Conservation (phyloP, 169 alveolate species). For the Plasmodium gaboni region DNA sequence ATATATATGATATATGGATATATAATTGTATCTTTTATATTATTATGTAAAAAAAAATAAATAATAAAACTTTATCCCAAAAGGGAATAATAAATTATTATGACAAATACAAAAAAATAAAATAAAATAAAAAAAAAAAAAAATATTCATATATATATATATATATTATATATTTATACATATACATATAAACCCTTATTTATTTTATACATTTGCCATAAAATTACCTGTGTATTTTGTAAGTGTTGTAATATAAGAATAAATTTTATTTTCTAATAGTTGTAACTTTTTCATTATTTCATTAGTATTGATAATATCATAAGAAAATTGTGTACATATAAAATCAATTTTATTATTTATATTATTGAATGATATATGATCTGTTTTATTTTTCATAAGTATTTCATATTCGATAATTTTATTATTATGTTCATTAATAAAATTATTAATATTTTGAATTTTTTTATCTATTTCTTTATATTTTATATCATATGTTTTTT, state of each 20-base stretch:
- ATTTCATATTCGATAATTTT: conserved; percentile 37
- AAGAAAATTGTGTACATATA: conserved; percentile 52
- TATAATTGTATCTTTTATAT: background rate
- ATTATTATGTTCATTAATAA: conserved; percentile 33
- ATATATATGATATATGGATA: background rate
- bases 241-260: conserved; percentile 54
- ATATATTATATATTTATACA: background rate
- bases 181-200: background rate
- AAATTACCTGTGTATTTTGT: conserved; percentile 59
- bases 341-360: conserved; percentile 61
- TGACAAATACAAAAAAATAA: background rate
- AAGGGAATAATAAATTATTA: too few relatives aligned
- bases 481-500: conserved; percentile 16
- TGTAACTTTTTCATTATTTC: conserved; percentile 71
- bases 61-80: background rate
- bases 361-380: conserved; percentile 46
- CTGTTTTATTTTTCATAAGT: conserved; percentile 18
- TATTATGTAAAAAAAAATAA: background rate
- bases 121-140: background rate
- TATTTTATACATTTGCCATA: background rate
- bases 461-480: conserved; percentile 46
- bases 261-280: conserved; percentile 58
- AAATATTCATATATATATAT: background rate
- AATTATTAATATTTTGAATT: conserved; percentile 15
- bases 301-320: conserved; percentile 44